A percentile compares a stretch with the other conserved stretches of the same genome.
phyloP scores from a whole-genome alignment of 768 basidiomycete genomes.

The Panellus pusillus region DNA sequence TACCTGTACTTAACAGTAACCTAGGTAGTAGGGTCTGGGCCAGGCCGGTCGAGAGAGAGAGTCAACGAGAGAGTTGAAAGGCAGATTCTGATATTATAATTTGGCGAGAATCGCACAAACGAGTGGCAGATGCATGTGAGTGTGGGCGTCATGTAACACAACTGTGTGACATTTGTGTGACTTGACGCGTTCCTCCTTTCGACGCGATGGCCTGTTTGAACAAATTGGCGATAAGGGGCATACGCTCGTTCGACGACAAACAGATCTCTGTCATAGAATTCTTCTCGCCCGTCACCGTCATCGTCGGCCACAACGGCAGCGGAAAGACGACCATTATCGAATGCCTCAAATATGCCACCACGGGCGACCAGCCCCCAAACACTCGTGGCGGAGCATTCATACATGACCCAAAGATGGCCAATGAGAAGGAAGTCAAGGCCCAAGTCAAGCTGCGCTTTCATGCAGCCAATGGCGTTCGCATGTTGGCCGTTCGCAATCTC shows the following conservation, averaged over 20 bases:
- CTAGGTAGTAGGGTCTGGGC: slow-evolving; percentile 21
- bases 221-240: slow-evolving; percentile 92
- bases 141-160: not conserved
- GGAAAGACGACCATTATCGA: slow-evolving; percentile 99
- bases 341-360: slow-evolving; percentile 98
- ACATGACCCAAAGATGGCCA: slow-evolving; percentile 99
- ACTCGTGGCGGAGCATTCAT: slow-evolving; percentile 98
- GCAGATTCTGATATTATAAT: slow-evolving; percentile 14
- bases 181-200: not conserved
- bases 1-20: no score
- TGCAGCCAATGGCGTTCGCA: slow-evolving; percentile 85
- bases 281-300: slow-evolving; percentile 96
- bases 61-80: slow-evolving; percentile 15
- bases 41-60: slow-evolving; percentile 18
- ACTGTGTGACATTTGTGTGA: not conserved
- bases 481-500: slow-evolving; percentile 88
- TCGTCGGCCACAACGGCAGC: slow-evolving; percentile 97
- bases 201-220: slow-evolving; percentile 44
- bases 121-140: slow-evolving; percentile 9
- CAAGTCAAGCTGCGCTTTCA: slow-evolving; percentile 94
- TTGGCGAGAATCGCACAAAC: slow-evolving; percentile 22
- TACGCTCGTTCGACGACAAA: slow-evolving; percentile 97
- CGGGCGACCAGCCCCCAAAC: slow-evolving; percentile 96
- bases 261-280: slow-evolving; percentile 93
- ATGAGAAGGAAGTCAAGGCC: slow-evolving; percentile 98